Evolutionary conservation across 352 stramenopile genomes (phyloP), one percentile per base, ranked within the genome.

Genomic region (Pythium aphanidermatum): DNA sequence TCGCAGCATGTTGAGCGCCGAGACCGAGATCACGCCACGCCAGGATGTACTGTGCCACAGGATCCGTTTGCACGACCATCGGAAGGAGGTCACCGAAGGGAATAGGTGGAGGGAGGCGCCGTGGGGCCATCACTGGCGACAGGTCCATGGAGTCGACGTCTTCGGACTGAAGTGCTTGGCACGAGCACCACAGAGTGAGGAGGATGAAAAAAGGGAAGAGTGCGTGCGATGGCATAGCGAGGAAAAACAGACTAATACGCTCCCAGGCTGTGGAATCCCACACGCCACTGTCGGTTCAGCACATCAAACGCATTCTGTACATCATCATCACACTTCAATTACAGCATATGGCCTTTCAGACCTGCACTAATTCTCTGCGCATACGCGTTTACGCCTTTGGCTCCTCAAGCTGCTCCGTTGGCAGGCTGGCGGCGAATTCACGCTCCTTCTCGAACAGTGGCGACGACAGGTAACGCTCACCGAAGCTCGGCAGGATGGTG

Each of bases 401-500:
- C 38, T 60, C 51, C 21, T 42, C 36, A 13, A 85, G 52, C 33
- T 65, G 50, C 59, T 59, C 65, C n/a, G 79, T 88, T 27, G 60
- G 56, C 40, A 92, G 58, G 33, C 78, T 67, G 16, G 70, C 70
- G 26, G 81, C 78, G 51, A 65, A 83, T 55, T 90, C 75, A 30
- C 81, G 78, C 57, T 92, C 81, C 42, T 70, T 62, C 33, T 91
- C 81, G 45, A 92, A 92, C 16, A 92, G 63, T 20, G 74, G 59
- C 31, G 81, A 88, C 34, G 75, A 89, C 58, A 93, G 50, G 58
- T 91, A 93, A 21, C 82, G 77, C 63, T 96, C 89, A 38, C 89
- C 88, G 60, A 95, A 96, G 47, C 75, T 93, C 21, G 88, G 88
- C 48, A 96, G 69, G 49, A 96, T 92, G 32, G 78, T 80, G 14